phyloP scores from a whole-genome alignment of 2,329 filamentous ascomycete genomes.

The Diaporthe nobilis region DNA sequence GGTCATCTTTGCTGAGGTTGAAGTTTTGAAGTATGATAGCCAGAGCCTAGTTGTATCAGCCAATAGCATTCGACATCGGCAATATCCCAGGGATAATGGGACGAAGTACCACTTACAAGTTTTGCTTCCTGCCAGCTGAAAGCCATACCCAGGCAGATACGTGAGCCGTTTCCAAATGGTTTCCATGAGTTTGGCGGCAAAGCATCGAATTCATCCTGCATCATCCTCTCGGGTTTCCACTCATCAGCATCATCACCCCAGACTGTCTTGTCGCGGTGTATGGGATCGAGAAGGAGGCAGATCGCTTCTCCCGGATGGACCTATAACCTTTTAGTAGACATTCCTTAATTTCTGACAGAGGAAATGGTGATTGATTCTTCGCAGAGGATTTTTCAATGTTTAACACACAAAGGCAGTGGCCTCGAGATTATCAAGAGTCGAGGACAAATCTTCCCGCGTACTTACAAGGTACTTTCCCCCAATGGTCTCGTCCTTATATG shows the following conservation, averaged over 20 bases:
- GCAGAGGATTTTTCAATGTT: not conserved
- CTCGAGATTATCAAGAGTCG: not conserved
- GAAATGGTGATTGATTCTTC: not conserved
- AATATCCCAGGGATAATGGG: not conserved
- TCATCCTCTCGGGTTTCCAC: slow-evolving; percentile 43
- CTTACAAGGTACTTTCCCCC: slow-evolving; percentile 66
- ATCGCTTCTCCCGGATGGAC: not conserved
- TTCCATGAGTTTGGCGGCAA: slow-evolving; percentile 53
- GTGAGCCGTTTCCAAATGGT: slow-evolving; percentile 60
- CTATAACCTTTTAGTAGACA: not conserved
- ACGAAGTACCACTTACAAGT: slow-evolving; percentile 45
- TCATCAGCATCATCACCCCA: slow-evolving; percentile 43
- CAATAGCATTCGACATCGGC: not conserved
- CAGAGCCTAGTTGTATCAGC: slow-evolving; percentile 39
- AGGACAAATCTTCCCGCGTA: not conserved
- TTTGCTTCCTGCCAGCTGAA: slow-evolving; percentile 61
- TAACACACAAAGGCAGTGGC: not conserved
- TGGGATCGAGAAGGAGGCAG: slow-evolving; percentile 39
- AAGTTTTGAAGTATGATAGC: slow-evolving; percentile 60
- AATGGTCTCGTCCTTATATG: slow-evolving; percentile 58
- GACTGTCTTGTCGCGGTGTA: slow-evolving; percentile 38
- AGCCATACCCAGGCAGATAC: slow-evolving; percentile 59
- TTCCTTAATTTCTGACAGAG: not conserved
- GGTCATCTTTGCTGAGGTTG: slow-evolving; percentile 58
- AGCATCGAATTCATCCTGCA: slow-evolving; percentile 41